phyloP scores from a whole-genome alignment of 1,284 basidiomycete genomes.

The Rhodotorula sp. region DNA sequence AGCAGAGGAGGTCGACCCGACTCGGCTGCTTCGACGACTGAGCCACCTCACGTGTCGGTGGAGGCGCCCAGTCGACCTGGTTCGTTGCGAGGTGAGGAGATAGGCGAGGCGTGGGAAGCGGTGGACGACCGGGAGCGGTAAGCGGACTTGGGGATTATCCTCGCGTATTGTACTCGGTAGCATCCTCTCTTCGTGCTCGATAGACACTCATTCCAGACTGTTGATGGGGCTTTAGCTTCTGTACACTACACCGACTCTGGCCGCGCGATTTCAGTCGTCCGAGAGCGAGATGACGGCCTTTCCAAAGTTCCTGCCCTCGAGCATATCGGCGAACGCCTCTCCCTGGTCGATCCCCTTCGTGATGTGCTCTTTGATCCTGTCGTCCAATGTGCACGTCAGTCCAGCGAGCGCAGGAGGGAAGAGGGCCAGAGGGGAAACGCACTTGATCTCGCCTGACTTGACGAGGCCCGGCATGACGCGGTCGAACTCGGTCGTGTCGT shows the following conservation, averaged over 20 bases:
- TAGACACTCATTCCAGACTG: too few species aligned
- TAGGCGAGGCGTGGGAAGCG: conserved; percentile 14
- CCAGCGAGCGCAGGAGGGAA: too few species aligned
- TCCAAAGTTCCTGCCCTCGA: conserved; percentile 34
- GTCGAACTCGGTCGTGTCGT: conserved; percentile 42
- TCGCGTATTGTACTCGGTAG: background rate
- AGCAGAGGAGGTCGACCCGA: background rate
- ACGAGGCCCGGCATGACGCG: conserved; percentile 57
- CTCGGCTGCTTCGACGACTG: background rate
- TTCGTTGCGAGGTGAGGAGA: conserved; percentile 10
- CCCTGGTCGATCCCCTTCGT: conserved; percentile 42
- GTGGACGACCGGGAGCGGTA: background rate
- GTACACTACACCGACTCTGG: too few species aligned
- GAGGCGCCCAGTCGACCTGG: conserved; percentile 25
- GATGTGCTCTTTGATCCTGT: conserved; percentile 35
- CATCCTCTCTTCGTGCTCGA: background rate
- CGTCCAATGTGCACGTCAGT: background rate
- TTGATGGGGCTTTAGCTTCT: background rate
- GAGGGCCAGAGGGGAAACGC: background rate
- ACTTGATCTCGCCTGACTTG: conserved; percentile 67
- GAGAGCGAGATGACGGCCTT: conserved; percentile 37
- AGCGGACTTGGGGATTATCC: background rate
- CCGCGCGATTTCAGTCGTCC: too few species aligned
- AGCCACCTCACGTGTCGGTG: conserved; percentile 27
- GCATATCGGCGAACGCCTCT: conserved; percentile 40